Evolutionary conservation across 2,329 filamentous ascomycete species (phyloP).

Genomic region (Dryadomyces quercus-mongolicae): DNA sequence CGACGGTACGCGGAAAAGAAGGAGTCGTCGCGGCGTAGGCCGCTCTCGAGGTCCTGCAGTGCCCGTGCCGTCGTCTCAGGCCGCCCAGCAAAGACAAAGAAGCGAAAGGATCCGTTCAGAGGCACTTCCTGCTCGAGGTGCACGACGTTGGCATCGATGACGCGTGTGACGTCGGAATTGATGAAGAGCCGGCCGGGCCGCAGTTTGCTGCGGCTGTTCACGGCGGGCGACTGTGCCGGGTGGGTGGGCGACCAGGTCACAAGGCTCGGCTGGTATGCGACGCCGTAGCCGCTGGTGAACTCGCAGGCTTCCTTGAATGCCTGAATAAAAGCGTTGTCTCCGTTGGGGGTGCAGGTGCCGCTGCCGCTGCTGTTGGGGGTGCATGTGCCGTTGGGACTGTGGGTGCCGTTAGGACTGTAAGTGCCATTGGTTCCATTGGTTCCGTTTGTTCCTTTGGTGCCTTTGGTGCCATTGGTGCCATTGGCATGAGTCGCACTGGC

Average conservation of each 20-base stretch:
- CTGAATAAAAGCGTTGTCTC: slow-evolving; percentile 70
- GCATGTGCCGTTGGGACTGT: slow-evolving; percentile 22
- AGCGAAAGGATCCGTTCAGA: slow-evolving; percentile 74
- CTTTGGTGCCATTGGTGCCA: slow-evolving; percentile 6
- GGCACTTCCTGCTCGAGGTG: slow-evolving; percentile 85
- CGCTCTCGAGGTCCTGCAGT: slow-evolving; percentile 55
- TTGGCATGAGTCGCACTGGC: slow-evolving; percentile 1
- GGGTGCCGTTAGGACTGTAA: too few relatives aligned
- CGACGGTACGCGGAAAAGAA: slow-evolving; percentile 61
- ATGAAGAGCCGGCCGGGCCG: slow-evolving; percentile 64
- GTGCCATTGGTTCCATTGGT: background rate
- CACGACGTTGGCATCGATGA: slow-evolving; percentile 80
- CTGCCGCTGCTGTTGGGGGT: background rate
- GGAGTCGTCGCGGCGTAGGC: slow-evolving; percentile 52
- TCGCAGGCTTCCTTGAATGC: slow-evolving; percentile 87
- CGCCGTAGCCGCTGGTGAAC: slow-evolving; percentile 86
- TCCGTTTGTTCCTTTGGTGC: too few relatives aligned
- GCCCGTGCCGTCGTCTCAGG: slow-evolving; percentile 47
- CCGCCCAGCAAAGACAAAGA: slow-evolving; percentile 75
- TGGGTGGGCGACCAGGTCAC: slow-evolving; percentile 75
- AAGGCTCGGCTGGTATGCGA: slow-evolving; percentile 69
- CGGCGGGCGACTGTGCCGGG: slow-evolving; percentile 55
- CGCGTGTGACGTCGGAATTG: slow-evolving; percentile 71
- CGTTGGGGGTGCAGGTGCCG: slow-evolving; percentile 22
- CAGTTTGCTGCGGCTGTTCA: slow-evolving; percentile 53